Evolutionary conservation across 352 stramenopile genomes (phyloP).

Genomic region (Pythium grandisporangium): DNA sequence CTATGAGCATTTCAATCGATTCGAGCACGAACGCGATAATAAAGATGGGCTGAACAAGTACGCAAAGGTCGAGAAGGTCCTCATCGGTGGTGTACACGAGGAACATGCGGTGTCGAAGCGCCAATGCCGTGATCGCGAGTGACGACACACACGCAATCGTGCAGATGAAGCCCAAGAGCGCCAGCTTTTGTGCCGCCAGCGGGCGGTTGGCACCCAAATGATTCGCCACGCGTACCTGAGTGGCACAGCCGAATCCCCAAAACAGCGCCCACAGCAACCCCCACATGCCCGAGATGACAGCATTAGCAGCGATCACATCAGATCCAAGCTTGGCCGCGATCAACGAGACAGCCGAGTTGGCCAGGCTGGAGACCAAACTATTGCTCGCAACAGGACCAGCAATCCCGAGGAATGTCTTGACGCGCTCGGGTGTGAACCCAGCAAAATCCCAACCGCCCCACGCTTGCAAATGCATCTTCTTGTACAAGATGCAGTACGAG

Average conservation of each 20-base stretch:
- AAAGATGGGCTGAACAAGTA: conserved; percentile 43
- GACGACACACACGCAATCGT: conserved; percentile 40
- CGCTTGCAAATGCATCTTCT: conserved; percentile 57
- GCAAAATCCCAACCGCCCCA: conserved; percentile 60
- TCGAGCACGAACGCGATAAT: conserved; percentile 35
- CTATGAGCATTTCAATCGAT: conserved; percentile 39
- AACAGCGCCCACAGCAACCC: conserved; percentile 67
- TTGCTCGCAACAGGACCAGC: conserved; percentile 55
- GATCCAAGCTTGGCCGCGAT: conserved; percentile 64
- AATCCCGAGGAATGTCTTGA: conserved; percentile 63
- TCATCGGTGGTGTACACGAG: conserved; percentile 42
- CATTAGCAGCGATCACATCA: conserved; percentile 71
- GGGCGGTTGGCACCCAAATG: conserved; percentile 65
- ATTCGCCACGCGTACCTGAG: conserved; percentile 72
- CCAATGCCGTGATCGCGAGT: conserved; percentile 26
- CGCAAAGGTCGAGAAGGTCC: conserved; percentile 28
- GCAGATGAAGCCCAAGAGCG: conserved; percentile 50
- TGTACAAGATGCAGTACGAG: conserved; percentile 69
- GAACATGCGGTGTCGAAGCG: conserved; percentile 26
- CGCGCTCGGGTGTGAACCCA: conserved; percentile 43
- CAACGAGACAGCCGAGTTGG: conserved; percentile 66
- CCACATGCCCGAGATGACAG: conserved; percentile 61
- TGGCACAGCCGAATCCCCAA: conserved; percentile 71
- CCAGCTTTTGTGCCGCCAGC: conserved; percentile 46
- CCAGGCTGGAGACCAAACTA: conserved; percentile 62